Evolutionary conservation across 2,329 filamentous ascomycete species (phyloP), one percentile per base, ranked within the genome.

Genomic region (Hypocrella siamensis): DNA sequence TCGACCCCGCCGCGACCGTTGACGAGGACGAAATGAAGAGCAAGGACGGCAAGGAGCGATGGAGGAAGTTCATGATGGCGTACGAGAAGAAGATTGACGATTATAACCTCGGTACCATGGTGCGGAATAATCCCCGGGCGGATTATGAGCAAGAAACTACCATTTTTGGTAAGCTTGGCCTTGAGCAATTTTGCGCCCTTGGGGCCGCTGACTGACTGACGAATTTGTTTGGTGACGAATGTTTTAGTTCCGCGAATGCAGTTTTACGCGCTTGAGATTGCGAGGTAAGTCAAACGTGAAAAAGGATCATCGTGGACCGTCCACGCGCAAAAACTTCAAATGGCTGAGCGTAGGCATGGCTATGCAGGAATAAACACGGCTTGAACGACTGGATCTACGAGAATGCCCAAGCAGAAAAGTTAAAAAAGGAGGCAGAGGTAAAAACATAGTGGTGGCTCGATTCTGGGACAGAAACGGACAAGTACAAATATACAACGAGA

Each of bases 331-430:
- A 7, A 22, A 22, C 7, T 7, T 22, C 7, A 7, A 17, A 1
- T 9, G 6, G 6, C 6, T 42, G 11, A 15, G 31, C 33, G 18
- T 37, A 45, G 19, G 46, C 28, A 12, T 2, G 78, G 42, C 66
- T 22, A 3, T 26, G 70, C 31, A 75, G 83, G 67, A 98, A 98
- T 59, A 78, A 78, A 38, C 70, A 71, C 33, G 88, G 88, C 18
- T 60, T 96, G 36, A 98, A 98, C 49, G 90, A 98, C 57, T 98
- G 90, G 90, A 75, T 98, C 40, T 90, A 88, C 56, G 86, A 96
- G 59, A 69, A 82, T 53, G 65, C 67, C 34, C 62, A 70, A 43
- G 69, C 68, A 53, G 34, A 41, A 19, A 35, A 29, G 19, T 36
- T 38, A 3, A 42, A 34, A 30, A 42, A 40, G 16, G 22, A 27